A percentile compares a stretch with the other conserved stretches of the same genome.
Evolutionary conservation across 345 rosid genomes (phyloP).

Genomic region (Euclidium syriacum): DNA sequence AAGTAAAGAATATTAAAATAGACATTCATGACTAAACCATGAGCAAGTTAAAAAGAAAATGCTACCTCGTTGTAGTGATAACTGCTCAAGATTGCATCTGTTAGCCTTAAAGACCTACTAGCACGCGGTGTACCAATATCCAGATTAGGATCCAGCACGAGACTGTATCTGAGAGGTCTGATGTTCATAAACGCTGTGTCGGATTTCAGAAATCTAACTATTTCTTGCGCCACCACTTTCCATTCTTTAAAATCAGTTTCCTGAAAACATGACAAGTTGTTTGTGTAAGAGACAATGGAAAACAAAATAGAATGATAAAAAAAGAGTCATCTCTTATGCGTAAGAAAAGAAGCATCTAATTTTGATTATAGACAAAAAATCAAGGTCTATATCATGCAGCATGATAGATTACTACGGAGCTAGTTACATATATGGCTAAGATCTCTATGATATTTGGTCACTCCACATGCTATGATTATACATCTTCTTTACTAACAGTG

Average conservation of each 20-base stretch:
- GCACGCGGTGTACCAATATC: constrained; percentile 47
- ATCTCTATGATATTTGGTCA: neutral
- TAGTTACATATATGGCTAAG: neutral
- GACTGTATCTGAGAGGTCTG: constrained; percentile 90
- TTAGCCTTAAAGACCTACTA: constrained; percentile 60
- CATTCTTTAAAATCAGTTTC: constrained; percentile 94
- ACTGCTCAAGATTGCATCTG: constrained; percentile 87
- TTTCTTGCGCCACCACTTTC: constrained; percentile 96
- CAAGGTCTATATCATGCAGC: neutral
- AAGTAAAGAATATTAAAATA: neutral
- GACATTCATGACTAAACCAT: neutral
- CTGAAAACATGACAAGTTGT: constrained; percentile 40
- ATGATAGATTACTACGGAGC: neutral
- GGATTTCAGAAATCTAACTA: constrained; percentile 88
- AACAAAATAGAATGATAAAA: neutral
- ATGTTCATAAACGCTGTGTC: constrained; percentile 92
- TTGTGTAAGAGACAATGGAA: neutral
- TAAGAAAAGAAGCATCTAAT: neutral
- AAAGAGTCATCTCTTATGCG: neutral
- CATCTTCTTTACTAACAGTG: too few relatives aligned
- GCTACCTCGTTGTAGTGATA: constrained; percentile 83
- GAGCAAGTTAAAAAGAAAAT: constrained; percentile 21
- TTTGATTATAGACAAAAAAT: neutral
- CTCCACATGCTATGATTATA: neutral
- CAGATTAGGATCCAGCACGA: constrained; percentile 66